Evolutionary conservation across 352 stramenopile species (phyloP).

Genomic region (Phytophthora vignae): DNA sequence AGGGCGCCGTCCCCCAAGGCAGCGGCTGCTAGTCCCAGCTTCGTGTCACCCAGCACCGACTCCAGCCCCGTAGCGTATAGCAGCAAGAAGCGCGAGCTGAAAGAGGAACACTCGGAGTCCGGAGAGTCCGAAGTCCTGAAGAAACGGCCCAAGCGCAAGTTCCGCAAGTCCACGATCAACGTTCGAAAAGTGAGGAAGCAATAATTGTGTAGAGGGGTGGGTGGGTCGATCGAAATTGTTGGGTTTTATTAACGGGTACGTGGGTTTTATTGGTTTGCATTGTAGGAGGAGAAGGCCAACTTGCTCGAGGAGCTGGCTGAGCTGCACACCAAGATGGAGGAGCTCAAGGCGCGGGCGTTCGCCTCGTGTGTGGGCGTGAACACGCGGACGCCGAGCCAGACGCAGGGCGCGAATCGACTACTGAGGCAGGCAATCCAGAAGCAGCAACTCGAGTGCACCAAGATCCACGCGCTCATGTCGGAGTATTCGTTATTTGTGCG

Average conservation of each 20-base stretch:
- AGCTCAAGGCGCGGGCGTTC: slow-evolving; percentile 32
- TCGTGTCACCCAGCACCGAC: slow-evolving; percentile 11
- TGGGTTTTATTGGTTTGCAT: slow-evolving; percentile 3
- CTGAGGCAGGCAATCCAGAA: slow-evolving; percentile 36
- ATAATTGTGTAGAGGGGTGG: not conserved
- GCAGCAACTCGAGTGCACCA: slow-evolving; percentile 39
- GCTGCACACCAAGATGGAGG: slow-evolving; percentile 40
- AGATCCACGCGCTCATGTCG: slow-evolving; percentile 44
- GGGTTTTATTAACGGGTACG: slow-evolving; percentile 13
- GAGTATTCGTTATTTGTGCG: slow-evolving; percentile 49
- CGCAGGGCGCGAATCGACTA: slow-evolving; percentile 37
- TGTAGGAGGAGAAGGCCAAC: slow-evolving; percentile 44
- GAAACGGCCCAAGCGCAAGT: slow-evolving; percentile 37
- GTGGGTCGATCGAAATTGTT: not conserved
- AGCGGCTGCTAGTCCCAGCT: not conserved
- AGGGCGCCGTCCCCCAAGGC: slow-evolving; percentile 2
- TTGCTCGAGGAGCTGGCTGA: slow-evolving; percentile 39
- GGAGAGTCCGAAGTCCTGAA: not conserved
- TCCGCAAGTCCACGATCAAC: slow-evolving; percentile 44
- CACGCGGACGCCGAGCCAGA: slow-evolving; percentile 27
- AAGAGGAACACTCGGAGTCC: not conserved
- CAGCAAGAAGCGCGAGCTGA: slow-evolving; percentile 19
- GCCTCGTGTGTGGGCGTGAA: slow-evolving; percentile 23
- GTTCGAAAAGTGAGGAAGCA: slow-evolving; percentile 29
- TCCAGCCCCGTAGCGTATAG: not conserved